Percentiles rank a stretch among this genome's conserved stretches.
These are phyloP conservation scores for Ganoderma resinaceum DNA, from an alignment of 1,284 basidiomycete species.

Conservation along the genomic window DNA sequence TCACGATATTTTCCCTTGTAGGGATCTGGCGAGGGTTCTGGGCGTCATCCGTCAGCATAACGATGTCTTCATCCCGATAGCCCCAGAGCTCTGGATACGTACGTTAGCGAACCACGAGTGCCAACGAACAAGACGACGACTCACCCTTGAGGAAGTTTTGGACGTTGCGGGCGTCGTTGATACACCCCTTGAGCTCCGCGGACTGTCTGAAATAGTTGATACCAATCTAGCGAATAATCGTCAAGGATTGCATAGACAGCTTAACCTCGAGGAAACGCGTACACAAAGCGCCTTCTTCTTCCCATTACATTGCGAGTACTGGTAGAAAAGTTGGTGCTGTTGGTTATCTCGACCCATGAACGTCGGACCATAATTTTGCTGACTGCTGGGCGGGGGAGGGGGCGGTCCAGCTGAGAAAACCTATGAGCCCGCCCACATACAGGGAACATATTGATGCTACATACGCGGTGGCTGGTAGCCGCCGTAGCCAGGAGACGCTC, in stretches of 20 bases:
- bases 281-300: conserved; percentile 84
- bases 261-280: conserved; percentile 35
- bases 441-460: conserved; percentile 10
- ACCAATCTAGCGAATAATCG: conserved; percentile 60
- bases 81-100: conserved; percentile 59
- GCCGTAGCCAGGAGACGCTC: conserved; percentile 31
- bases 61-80: conserved; percentile 84
- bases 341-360: conserved; percentile 58
- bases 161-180: conserved; percentile 88
- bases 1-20: conserved; percentile 83
- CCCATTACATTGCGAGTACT: conserved; percentile 87
- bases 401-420: conserved; percentile 44
- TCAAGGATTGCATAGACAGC: not conserved
- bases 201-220: conserved; percentile 82
- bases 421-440: not conserved
- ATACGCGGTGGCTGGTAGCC: conserved; percentile 41
- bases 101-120: conserved; percentile 5
- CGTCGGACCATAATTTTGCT: conserved; percentile 75
- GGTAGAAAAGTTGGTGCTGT: conserved; percentile 62
- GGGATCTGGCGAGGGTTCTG: conserved; percentile 69
- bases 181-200: conserved; percentile 79
- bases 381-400: conserved; percentile 64
- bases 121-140: conserved; percentile 29
- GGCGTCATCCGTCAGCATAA: conserved; percentile 85
- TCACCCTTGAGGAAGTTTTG: conserved; percentile 74